A percentile compares a stretch with the other conserved stretches of the same genome.
These are phyloP conservation scores for Trichoderma reesei DNA, from an alignment of 495 filamentous ascomycete species.

Conservation along the genomic window DNA sequence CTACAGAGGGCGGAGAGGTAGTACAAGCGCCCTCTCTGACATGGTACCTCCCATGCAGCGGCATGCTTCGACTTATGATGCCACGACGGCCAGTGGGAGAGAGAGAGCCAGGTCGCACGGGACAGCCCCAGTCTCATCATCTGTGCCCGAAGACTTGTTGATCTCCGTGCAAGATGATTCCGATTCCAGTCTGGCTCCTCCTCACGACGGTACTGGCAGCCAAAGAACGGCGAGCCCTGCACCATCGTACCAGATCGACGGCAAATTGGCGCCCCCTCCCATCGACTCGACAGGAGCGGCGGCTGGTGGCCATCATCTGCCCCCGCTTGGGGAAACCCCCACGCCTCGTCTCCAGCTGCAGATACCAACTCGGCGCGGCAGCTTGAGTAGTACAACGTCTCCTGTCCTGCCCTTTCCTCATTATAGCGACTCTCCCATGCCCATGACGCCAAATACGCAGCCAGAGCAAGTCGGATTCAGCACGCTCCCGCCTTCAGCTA, in stretches of 20 bases:
- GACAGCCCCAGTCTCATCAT: background rate
- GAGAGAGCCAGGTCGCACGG: slow-evolving; percentile 6
- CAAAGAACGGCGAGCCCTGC: slow-evolving; percentile 16
- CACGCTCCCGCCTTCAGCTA: slow-evolving; percentile 20
- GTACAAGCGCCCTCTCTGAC: background rate
- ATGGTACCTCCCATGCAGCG: background rate
- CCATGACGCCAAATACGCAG: slow-evolving; percentile 40
- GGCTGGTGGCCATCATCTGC: slow-evolving; percentile 13
- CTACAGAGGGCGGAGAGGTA: background rate
- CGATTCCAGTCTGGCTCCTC: background rate
- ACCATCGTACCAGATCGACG: slow-evolving; percentile 17
- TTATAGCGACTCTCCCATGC: slow-evolving; percentile 32
- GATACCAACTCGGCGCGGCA: slow-evolving; percentile 40
- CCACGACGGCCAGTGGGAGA: background rate
- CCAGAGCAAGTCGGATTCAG: slow-evolving; percentile 23
- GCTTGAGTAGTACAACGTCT: slow-evolving; percentile 37
- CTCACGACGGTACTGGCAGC: background rate
- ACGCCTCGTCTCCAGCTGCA: slow-evolving; percentile 17
- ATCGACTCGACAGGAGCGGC: background rate
- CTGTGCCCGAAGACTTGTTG: background rate
- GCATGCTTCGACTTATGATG: background rate
- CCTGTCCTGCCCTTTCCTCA: slow-evolving; percentile 33
- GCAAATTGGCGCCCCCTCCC: slow-evolving; percentile 25
- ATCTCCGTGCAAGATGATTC: background rate
- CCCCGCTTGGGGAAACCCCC: background rate